Evolutionary conservation across 2,329 filamentous ascomycete genomes (phyloP), one percentile per base, ranked within the genome.

Genomic region (Pseudocercospora musae): DNA sequence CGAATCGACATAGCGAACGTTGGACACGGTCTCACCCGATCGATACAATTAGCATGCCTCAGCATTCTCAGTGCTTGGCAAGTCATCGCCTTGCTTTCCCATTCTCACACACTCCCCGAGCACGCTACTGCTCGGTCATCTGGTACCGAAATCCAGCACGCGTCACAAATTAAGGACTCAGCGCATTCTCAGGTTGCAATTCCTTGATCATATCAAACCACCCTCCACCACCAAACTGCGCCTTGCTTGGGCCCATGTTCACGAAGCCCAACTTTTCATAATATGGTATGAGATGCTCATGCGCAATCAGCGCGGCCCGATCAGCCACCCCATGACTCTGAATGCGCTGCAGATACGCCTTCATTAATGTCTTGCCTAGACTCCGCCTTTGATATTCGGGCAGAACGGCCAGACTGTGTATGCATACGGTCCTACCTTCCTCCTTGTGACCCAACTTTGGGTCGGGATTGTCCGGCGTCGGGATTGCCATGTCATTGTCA

Each of bases 351-450:
- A 93, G 82, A 72, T 92, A 96, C 3, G 88, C 84, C 75, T 86
- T 88, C 79, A 96, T 81, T 63, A 96, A 78, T 20, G 88, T 86
- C 66, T 84, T 87, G 15, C 90, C 93, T 2, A 96, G 80, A 0
- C 91, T 89, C 61, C 87, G 86, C 33, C 85, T 82, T 67, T 95
- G 91, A 60, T 92, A 86, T 62, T 87, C 85, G 0, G 91, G 91
- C 59, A 89, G 81, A 5, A 96, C 88, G 18, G 90, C 91, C 4
- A 97, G 82, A 0, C 90, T 94, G 77, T 97, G 93, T 55, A 96
- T 78, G 59, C 87, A 91, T 59, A 96, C 83, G 0, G 91, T 96
- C 48, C 86, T 79, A 42, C 92, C 92, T 15, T 81, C 79, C 62
- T 91, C 86, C 69, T 89, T 85, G 75, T 96, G 91, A 31, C 91